phyloP scores from a whole-genome alignment of 257 asterid genomes.

The Lithospermum erythrorhizon region DNA sequence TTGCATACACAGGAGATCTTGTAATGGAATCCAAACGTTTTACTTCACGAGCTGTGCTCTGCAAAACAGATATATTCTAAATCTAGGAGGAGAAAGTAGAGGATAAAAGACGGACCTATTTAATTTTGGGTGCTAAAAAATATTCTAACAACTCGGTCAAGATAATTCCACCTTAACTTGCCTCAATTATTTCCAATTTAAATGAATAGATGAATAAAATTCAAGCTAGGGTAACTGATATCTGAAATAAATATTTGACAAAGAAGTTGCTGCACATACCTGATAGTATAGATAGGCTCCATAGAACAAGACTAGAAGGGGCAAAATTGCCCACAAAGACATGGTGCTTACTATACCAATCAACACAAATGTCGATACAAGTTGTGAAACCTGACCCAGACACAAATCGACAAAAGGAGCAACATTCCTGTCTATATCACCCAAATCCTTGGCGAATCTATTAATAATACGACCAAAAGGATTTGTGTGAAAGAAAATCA shows the following conservation, averaged over 20 bases:
- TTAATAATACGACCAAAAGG: slow-evolving; percentile 76
- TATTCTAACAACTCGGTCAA: too few relatives aligned
- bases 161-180: too few relatives aligned
- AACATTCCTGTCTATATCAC: slow-evolving; percentile 77
- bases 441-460: slow-evolving; percentile 79
- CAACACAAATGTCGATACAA: slow-evolving; percentile 71
- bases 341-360: slow-evolving; percentile 84
- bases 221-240: neutral
- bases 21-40: slow-evolving; percentile 74
- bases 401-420: slow-evolving; percentile 68
- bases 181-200: too few relatives aligned
- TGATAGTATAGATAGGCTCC: slow-evolving; percentile 75
- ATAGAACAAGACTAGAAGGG: slow-evolving; percentile 75
- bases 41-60: slow-evolving; percentile 94
- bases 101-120: neutral
- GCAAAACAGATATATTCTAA: slow-evolving; percentile 10
- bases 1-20: slow-evolving; percentile 89
- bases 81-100: neutral
- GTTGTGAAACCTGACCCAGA: slow-evolving; percentile 62
- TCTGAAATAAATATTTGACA: neutral
- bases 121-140: neutral
- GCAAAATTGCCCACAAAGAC: slow-evolving; percentile 91
- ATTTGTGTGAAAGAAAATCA: slow-evolving; percentile 82
- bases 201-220: too few relatives aligned
- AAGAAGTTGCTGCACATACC: slow-evolving; percentile 26